A percentile compares a stretch with the other conserved stretches of the same genome.
phyloP scores from a whole-genome alignment of 495 filamentous ascomycete species.

The Haplographium delicatum region DNA sequence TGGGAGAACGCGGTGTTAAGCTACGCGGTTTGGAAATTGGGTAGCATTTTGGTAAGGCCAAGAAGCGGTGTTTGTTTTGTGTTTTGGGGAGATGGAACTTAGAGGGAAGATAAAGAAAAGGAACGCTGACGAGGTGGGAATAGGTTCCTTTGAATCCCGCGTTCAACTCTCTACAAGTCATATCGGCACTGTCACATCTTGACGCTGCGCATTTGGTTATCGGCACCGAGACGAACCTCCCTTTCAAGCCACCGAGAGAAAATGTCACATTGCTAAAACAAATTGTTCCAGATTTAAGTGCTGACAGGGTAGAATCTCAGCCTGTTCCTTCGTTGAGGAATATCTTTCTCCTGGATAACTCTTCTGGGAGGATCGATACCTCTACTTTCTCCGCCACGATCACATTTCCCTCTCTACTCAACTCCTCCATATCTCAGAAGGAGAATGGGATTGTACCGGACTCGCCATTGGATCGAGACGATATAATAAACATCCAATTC shows the following conservation, averaged over 20 bases:
- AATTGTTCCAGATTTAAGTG: slow-evolving; percentile 55
- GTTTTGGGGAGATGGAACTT: not conserved
- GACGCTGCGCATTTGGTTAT: slow-evolving; percentile 73
- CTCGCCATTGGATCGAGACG: slow-evolving; percentile 51
- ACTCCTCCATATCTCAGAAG: not conserved
- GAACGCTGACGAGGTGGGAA: not conserved
- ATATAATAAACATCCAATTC: slow-evolving; percentile 94
- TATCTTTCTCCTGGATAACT: slow-evolving; percentile 81
- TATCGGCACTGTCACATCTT: slow-evolving; percentile 72
- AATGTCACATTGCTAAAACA: slow-evolving; percentile 66
- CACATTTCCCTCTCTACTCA: slow-evolving; percentile 12
- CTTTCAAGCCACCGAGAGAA: slow-evolving; percentile 64
- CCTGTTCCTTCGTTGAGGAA: slow-evolving; percentile 62
- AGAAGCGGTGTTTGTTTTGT: too few species aligned
- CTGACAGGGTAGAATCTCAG: slow-evolving; percentile 52
- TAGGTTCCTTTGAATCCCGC: slow-evolving; percentile 86
- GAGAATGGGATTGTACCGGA: slow-evolving; percentile 32
- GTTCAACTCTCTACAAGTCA: slow-evolving; percentile 77
- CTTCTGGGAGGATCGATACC: slow-evolving; percentile 50
- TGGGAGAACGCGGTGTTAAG: slow-evolving; percentile 75
- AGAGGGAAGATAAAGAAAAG: not conserved
- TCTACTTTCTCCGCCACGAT: slow-evolving; percentile 21
- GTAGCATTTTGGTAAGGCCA: slow-evolving; percentile 68
- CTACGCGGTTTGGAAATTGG: slow-evolving; percentile 89
- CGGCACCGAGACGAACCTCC: slow-evolving; percentile 77